Evolutionary conservation across 2,329 filamentous ascomycete species (phyloP).

Genomic region (Aspergillus sp.): DNA sequence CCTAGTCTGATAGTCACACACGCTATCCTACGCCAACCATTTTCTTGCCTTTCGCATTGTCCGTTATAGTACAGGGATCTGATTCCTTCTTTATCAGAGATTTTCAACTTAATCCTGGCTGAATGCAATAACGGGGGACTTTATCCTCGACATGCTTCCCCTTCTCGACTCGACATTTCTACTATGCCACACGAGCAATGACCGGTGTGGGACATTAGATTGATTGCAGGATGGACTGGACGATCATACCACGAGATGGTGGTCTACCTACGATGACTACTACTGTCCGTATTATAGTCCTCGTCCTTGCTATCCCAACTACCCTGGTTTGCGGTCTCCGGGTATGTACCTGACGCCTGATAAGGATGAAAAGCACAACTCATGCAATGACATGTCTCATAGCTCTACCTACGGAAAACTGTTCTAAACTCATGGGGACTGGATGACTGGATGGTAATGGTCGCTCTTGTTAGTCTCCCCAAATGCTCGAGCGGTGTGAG

Average conservation of each 20-base stretch:
- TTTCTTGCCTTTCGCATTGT: not conserved
- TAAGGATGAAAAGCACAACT: too few species aligned
- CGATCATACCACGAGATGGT: not conserved
- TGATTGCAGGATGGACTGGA: not conserved
- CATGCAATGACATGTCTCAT: too few species aligned
- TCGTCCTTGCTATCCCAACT: conserved; percentile 6
- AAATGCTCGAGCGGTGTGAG: not conserved
- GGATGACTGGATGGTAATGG: conserved; percentile 6
- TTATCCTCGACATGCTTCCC: not conserved
- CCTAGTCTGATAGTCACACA: not conserved
- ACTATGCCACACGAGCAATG: not conserved
- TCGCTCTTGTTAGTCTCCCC: not conserved
- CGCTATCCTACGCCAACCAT: not conserved
- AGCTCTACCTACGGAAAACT: conserved; percentile 2
- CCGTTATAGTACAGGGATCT: not conserved
- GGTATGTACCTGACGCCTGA: not conserved
- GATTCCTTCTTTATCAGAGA: not conserved
- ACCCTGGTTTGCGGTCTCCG: conserved; percentile 8
- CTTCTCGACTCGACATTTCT: not conserved
- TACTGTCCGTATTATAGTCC: conserved; percentile 2
- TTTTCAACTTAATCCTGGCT: not conserved
- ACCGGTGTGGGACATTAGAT: not conserved
- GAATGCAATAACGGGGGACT: not conserved
- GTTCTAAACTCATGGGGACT: conserved; percentile 1
- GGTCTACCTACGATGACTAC: conserved; percentile 3